These are phyloP conservation scores for Escallonia rubra DNA, from an alignment of 129 eudicot genomes.

Conservation along the genomic window DNA sequence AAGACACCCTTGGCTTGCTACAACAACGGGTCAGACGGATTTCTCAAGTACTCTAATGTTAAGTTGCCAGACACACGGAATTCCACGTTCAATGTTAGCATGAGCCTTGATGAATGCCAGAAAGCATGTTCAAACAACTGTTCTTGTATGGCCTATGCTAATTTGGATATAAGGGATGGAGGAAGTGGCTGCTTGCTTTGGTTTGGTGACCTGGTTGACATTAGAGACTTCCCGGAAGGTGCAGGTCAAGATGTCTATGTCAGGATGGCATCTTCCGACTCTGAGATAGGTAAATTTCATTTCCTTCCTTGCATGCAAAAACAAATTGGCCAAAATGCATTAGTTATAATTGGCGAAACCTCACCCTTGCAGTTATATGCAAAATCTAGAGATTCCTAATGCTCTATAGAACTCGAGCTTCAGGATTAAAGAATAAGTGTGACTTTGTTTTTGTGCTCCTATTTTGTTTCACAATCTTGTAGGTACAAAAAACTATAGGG, in stretches of 20 bases:
- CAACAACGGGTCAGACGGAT: background rate
- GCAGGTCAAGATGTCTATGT: constrained; percentile 2
- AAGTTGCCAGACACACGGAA: background rate
- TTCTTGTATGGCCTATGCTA: constrained; percentile 3
- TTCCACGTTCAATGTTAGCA: background rate
- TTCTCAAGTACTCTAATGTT: background rate
- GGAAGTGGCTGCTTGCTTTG: constrained; percentile 10
- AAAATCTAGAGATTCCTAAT: background rate
- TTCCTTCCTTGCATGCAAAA: background rate
- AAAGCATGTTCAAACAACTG: background rate
- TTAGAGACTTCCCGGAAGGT: background rate
- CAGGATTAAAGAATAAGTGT: background rate
- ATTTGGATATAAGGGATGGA: background rate
- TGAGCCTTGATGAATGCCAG: constrained; percentile 2
- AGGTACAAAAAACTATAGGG: background rate
- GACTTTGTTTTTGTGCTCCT: too few species aligned
- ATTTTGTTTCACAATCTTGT: background rate
- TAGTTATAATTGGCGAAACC: too few species aligned
- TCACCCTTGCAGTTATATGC: too few species aligned
- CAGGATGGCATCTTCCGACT: constrained; percentile 3
- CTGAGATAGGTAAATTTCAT: constrained; percentile 23
- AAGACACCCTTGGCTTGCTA: background rate
- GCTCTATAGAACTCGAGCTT: background rate
- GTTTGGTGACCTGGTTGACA: constrained; percentile 1
- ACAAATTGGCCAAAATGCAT: too few species aligned